Conservation (phyloP, 2,329 filamentous ascomycete genomes). For the Fusarium tupiense region DNA sequence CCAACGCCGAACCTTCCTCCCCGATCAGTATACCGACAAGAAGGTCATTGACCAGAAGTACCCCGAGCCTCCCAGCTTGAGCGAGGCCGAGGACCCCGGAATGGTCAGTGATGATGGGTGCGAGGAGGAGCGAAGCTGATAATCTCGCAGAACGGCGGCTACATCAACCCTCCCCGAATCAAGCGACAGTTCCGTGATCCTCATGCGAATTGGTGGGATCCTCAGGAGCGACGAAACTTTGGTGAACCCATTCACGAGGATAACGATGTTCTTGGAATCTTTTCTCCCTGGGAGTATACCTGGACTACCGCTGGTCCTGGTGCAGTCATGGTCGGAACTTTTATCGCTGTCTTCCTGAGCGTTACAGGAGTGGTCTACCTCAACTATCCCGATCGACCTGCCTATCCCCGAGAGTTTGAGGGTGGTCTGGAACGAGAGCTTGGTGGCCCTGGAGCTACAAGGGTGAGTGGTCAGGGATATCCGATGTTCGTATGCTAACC, state of each 20-base stretch:
- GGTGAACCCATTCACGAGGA: constrained; percentile 97
- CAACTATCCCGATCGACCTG: constrained; percentile 77
- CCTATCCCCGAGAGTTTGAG: constrained; percentile 76
- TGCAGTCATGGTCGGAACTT: constrained; percentile 72
- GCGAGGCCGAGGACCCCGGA: constrained; percentile 71
- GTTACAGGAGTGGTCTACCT: constrained; percentile 74
- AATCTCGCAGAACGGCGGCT: constrained; percentile 77
- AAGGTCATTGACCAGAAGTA: constrained; percentile 63
- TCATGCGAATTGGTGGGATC: constrained; percentile 94
- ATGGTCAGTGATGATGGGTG: constrained; percentile 62
- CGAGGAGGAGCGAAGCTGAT: constrained; percentile 30
- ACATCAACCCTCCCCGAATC: constrained; percentile 79
- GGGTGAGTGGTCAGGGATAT: constrained; percentile 63
- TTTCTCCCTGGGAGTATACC: constrained; percentile 89
- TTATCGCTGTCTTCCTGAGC: constrained; percentile 70
- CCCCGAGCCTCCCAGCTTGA: constrained; percentile 57
- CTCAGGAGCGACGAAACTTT: constrained; percentile 96
- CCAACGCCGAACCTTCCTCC: constrained; percentile 68
- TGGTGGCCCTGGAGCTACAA: constrained; percentile 72
- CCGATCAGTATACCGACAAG: constrained; percentile 58
- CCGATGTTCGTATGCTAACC: constrained; percentile 26
- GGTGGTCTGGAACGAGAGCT: constrained; percentile 79
- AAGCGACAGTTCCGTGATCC: constrained; percentile 96
- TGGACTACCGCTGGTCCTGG: constrained; percentile 79
- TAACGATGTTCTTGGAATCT: constrained; percentile 90